phyloP scores from a whole-genome alignment of 768 basidiomycete genomes.

The Candolleomyces eurysporus region DNA sequence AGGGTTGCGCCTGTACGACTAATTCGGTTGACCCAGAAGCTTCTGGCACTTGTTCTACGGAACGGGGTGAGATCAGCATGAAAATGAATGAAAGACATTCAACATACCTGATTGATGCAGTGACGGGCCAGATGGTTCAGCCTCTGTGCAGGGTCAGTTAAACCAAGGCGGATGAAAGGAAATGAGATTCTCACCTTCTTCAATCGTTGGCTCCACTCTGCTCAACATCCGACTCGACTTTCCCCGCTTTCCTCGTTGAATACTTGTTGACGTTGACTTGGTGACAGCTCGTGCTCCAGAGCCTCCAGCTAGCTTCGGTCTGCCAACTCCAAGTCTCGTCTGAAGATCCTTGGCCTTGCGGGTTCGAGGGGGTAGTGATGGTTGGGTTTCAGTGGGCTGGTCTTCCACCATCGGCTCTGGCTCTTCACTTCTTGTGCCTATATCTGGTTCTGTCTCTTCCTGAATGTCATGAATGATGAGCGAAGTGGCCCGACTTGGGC shows the following conservation, averaged over 20 bases:
- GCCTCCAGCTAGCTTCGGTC: conserved; percentile 65
- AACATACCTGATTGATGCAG: background rate
- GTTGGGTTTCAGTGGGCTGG: conserved; percentile 12
- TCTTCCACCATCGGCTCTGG: conserved; percentile 19
- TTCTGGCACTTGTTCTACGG: background rate
- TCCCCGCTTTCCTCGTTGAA: conserved; percentile 47
- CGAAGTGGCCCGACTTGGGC: conserved; percentile 41
- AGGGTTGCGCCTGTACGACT: conserved; percentile 6
- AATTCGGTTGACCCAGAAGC: background rate
- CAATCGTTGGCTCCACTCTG: conserved; percentile 56
- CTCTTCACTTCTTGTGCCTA: conserved; percentile 18
- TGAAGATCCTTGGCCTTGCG: conserved; percentile 75
- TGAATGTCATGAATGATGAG: conserved; percentile 49
- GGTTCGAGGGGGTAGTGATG: conserved; percentile 40
- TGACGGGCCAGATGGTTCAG: conserved; percentile 21
- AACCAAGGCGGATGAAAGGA: background rate
- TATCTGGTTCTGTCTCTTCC: conserved; percentile 42
- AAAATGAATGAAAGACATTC: background rate
- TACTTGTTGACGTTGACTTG: conserved; percentile 51
- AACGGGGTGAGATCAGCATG: background rate
- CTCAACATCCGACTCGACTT: conserved; percentile 51
- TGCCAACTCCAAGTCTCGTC: conserved; percentile 66
- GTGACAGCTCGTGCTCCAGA: conserved; percentile 64
- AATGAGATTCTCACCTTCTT: conserved; percentile 42
- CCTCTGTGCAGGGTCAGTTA: conserved; percentile 3